Conservation (phyloP, 1,139 yeast species). For the Saccharomyces hybrid region DNA sequence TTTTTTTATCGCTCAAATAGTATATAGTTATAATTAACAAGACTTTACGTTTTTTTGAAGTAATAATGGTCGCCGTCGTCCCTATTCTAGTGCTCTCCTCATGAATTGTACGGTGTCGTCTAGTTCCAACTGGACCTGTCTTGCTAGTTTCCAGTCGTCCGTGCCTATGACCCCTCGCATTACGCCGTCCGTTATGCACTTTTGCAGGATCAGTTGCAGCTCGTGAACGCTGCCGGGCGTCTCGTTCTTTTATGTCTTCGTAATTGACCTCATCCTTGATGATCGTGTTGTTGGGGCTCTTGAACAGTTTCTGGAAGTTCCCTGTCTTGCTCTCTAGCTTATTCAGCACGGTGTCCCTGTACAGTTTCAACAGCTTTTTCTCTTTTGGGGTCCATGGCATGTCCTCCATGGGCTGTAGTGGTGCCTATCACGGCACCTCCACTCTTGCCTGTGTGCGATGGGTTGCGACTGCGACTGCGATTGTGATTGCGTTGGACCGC, state of each 20-base stretch:
- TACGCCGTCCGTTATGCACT: conserved; percentile 26
- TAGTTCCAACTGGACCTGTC: conserved; percentile 27
- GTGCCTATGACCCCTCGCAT: conserved; percentile 22
- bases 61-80: too few relatives aligned
- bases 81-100: conserved; percentile 29
- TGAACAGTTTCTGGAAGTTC: conserved; percentile 14
- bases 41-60: background rate
- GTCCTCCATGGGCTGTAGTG: background rate
- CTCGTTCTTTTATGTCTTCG: conserved; percentile 20
- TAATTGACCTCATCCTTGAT: conserved; percentile 20
- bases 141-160: conserved; percentile 21
- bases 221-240: conserved; percentile 29
- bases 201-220: conserved; percentile 27
- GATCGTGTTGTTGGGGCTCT: conserved; percentile 8
- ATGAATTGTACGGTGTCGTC: conserved; percentile 32
- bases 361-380: conserved; percentile 27
- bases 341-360: conserved; percentile 30
- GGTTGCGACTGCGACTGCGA: background rate
- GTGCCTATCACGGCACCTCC: conserved; percentile 3
- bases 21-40: background rate
- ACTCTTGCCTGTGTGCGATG: conserved; percentile 4
- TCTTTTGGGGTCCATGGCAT: conserved; percentile 20
- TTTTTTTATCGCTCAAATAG: conserved; percentile 1
- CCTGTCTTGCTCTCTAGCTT: conserved; percentile 21
- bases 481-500: background rate